phyloP scores from a whole-genome alignment of 2,329 filamentous ascomycete species.

The Xylariaceae sp. region DNA sequence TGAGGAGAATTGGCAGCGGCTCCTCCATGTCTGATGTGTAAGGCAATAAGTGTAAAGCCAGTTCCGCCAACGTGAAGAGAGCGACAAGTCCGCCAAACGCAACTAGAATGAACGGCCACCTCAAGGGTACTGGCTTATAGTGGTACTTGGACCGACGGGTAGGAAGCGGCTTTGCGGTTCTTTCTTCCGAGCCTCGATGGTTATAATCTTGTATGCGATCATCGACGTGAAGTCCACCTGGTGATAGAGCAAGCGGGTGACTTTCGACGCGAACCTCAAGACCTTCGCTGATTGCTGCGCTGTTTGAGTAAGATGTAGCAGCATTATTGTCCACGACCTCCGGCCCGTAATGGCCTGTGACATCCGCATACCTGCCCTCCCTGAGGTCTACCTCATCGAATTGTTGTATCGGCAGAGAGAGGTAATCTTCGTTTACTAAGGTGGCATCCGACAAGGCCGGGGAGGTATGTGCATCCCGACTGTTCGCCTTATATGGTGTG shows the following conservation, averaged over 20 bases:
- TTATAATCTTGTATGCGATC: constrained; percentile 16
- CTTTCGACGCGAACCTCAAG: constrained; percentile 22
- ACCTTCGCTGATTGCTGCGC: constrained; percentile 20
- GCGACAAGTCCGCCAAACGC: constrained; percentile 20
- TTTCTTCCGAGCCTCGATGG: constrained; percentile 26
- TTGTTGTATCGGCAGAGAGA: constrained; percentile 22
- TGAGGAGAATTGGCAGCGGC: constrained; percentile 14
- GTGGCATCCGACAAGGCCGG: constrained; percentile 27
- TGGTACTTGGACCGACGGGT: constrained; percentile 17
- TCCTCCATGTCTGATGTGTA: constrained; percentile 14
- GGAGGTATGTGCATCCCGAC: constrained; percentile 17
- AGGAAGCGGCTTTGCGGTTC: constrained; percentile 17
- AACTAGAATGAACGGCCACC: constrained; percentile 18
- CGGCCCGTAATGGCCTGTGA: constrained; percentile 21
- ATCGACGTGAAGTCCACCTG: constrained; percentile 20
- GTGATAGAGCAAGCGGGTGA: constrained; percentile 14
- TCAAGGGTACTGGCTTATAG: constrained; percentile 26
- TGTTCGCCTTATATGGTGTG: not conserved
- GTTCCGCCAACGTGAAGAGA: constrained; percentile 29
- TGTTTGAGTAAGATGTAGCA: constrained; percentile 12
- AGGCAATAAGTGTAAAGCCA: constrained; percentile 31
- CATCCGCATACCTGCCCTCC: constrained; percentile 21
- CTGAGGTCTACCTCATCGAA: constrained; percentile 24
- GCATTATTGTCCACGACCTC: constrained; percentile 11
- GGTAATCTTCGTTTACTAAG: constrained; percentile 23